Percentiles rank a stretch among this genome's conserved stretches.
Conservation (phyloP, 305 asterid species). For the Salvia sclarea region DNA sequence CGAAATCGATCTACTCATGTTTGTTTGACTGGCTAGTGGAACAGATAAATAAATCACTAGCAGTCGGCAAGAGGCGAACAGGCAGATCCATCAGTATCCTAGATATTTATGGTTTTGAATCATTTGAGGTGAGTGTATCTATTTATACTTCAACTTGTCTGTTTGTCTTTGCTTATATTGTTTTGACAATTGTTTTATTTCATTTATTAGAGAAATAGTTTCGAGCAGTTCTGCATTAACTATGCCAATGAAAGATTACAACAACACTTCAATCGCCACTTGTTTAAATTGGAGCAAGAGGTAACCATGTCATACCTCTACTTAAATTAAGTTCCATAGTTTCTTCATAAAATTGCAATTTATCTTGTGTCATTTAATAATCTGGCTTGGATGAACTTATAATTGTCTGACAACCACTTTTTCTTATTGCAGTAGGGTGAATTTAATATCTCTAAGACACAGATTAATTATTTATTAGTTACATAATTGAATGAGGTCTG, state of each 20-base stretch:
- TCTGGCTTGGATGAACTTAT: slow-evolving; percentile 1
- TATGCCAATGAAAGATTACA: slow-evolving; percentile 88
- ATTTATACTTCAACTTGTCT: slow-evolving; percentile 22
- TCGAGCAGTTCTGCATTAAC: slow-evolving; percentile 89
- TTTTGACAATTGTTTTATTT: slow-evolving; percentile 23
- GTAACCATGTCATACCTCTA: slow-evolving; percentile 35
- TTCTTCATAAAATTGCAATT: neutral
- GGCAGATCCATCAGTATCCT: slow-evolving; percentile 97
- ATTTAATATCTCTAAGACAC: neutral
- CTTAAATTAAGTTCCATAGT: neutral
- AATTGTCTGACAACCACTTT: neutral
- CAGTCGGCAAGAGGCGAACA: slow-evolving; percentile 91
- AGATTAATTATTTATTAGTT: neutral
- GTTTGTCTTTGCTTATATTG: slow-evolving; percentile 24
- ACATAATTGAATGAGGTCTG: neutral
- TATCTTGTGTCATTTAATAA: neutral
- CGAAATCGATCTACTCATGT: slow-evolving; percentile 91
- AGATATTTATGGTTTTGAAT: slow-evolving; percentile 96
- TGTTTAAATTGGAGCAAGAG: slow-evolving; percentile 91
- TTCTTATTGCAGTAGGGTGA: neutral
- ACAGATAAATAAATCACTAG: slow-evolving; percentile 89
- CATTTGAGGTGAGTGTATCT: slow-evolving; percentile 68
- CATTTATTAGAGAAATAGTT: slow-evolving; percentile 64
- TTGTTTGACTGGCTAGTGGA: slow-evolving; percentile 98
- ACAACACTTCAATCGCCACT: slow-evolving; percentile 85